phyloP scores from a whole-genome alignment of 129 eudicot species.

The Flaveria trinervia region DNA sequence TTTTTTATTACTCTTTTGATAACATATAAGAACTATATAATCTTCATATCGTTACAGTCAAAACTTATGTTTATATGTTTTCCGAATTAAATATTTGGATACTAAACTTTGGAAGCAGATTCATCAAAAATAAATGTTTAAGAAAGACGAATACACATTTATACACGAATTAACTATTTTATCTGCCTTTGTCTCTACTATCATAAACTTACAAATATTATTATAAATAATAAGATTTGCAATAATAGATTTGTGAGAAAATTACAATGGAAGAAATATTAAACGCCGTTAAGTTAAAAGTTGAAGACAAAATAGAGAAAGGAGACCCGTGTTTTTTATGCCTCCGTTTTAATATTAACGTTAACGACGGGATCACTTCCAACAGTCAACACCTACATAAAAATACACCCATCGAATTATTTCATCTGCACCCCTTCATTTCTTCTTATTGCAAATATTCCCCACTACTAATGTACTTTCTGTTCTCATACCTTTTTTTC shows the following conservation, averaged over 20 bases:
- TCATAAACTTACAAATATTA: constrained; percentile 1
- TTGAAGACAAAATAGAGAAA: constrained; percentile 28
- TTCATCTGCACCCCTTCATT: background rate
- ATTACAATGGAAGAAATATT: background rate
- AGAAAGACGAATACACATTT: background rate
- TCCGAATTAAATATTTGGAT: too few species aligned
- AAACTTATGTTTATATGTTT: too few species aligned
- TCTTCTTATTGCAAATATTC: background rate
- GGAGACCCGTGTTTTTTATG: constrained; percentile 17
- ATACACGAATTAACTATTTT: background rate
- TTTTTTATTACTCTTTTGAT: too few species aligned
- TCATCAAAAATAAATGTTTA: background rate
- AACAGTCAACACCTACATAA: constrained; percentile 33
- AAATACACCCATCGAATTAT: constrained; percentile 12
- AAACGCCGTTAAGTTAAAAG: background rate
- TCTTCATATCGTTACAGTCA: too few species aligned
- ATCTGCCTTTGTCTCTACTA: background rate
- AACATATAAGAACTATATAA: too few species aligned
- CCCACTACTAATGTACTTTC: background rate
- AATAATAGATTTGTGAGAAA: background rate
- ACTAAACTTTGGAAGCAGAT: background rate
- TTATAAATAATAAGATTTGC: background rate
- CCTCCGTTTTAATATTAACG: constrained; percentile 27
- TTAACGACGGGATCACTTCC: constrained; percentile 40
- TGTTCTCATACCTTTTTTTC: background rate